Conservation (phyloP, 148 eudicot species). For the Diospyros kaki region DNA sequence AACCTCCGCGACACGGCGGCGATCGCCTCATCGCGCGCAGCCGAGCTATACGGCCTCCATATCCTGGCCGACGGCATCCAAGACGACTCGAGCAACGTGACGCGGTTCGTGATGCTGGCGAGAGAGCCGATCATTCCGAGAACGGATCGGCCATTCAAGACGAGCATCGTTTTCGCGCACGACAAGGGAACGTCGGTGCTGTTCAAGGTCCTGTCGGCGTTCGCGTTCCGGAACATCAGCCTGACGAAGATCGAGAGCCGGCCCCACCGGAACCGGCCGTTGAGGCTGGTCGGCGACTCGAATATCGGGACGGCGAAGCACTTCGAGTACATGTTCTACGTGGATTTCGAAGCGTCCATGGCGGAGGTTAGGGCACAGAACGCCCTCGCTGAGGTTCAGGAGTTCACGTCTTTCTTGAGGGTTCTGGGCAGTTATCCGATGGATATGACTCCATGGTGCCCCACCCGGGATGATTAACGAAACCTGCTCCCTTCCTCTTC, state of each 20-base stretch:
- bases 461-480: constrained; percentile 31
- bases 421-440: constrained; percentile 96
- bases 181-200: constrained; percentile 82
- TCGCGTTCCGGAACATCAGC: constrained; percentile 86
- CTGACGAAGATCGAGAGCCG: constrained; percentile 93
- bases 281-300: constrained; percentile 70
- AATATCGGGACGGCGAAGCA: constrained; percentile 92
- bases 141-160: constrained; percentile 85
- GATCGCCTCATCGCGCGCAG: constrained; percentile 81
- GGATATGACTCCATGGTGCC: constrained; percentile 95
- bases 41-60: constrained; percentile 74
- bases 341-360: constrained; percentile 94
- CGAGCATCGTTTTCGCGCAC: constrained; percentile 94
- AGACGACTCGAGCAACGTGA: constrained; percentile 81
- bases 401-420: constrained; percentile 85
- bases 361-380: constrained; percentile 91
- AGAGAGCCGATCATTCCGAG: constrained; percentile 92
- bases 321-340: constrained; percentile 96
- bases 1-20: constrained; percentile 79
- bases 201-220: constrained; percentile 95
- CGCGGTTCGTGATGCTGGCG: constrained; percentile 91
- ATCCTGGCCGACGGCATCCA: constrained; percentile 84
- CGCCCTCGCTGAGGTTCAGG: constrained; percentile 93
- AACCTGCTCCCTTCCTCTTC: not conserved
- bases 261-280: constrained; percentile 83